Evolutionary conservation across 306 rosid species (phyloP), one percentile per base, ranked within the genome.

Genomic region (Castanospermum australe): DNA sequence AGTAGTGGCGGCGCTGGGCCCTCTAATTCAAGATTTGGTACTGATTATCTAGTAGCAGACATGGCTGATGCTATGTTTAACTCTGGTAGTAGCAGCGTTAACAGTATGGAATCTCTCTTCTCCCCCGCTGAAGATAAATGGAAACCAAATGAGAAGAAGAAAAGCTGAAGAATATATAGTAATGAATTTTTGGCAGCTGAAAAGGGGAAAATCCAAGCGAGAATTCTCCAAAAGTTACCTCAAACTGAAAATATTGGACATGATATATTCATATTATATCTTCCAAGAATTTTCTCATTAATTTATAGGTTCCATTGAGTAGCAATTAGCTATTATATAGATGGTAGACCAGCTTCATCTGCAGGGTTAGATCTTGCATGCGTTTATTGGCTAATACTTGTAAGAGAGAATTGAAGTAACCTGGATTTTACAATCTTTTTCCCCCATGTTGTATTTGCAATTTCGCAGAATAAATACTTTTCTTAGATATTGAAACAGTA

Each of bases 61-160:
- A 52, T 91, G 82, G 97, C 90, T 1, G 93, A 90, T 57, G 88
- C 56, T 4, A 88, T 93, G 98, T 93, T 91, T 52, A 89, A 90
- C 41, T 87, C 89, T 0, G 90, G 92, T 30, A 83, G 85, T n/a
- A 78, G 91, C 59, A 82, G 91, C 30, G 72, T 77, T 39, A 85
- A 82, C 30, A 86, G 89, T 38, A 88, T 91, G 88, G 93, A 93
- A 28, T 86, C 82, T 36, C 85, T 91, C 22, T 91, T 93, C 84
- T 63, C 71, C 39, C 5, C 30, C 3, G 12, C 73, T 7, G 81
- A 35, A n/a, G 89, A 79, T 20, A 84, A 79, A 79, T 75, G 86
- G 81, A 81, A 87, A 15, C 73, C 32, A 28, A 84, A 74, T 18
- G 88, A 83, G 77, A 83, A 87, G 77, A 83, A 87, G 55, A 84